A percentile compares a stretch with the other conserved stretches of the same genome.
phyloP scores from a whole-genome alignment of 1,139 yeast species.

The Wickerhamomyces sp. region DNA sequence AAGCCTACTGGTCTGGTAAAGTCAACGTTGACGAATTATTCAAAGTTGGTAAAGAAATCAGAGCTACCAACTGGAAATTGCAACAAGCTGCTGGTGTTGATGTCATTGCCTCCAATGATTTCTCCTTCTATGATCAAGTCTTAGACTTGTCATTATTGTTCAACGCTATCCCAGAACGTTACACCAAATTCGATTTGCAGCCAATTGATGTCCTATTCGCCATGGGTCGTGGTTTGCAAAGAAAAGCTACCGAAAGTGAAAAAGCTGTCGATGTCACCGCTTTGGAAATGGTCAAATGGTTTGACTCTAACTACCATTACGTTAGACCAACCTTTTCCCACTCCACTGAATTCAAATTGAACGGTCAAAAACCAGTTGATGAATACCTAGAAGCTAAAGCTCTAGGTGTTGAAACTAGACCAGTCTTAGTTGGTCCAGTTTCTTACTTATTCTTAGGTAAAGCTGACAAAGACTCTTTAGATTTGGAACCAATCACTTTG shows the following conservation, averaged over 20 bases:
- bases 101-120: conserved; percentile 94
- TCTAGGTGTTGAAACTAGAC: conserved; percentile 94
- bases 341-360: conserved; percentile 92
- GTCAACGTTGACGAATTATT: conserved; percentile 80
- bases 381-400: conserved; percentile 98
- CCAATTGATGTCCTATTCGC: conserved; percentile 93
- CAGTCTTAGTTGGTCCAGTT: conserved; percentile 94
- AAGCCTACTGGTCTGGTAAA: conserved; percentile 98
- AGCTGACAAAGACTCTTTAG: conserved; percentile 96
- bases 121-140: conserved; percentile 97
- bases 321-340: conserved; percentile 98
- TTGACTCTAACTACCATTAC: conserved; percentile 98
- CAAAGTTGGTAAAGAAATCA: conserved; percentile 90
- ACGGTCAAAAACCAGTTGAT: conserved; percentile 93
- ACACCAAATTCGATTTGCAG: conserved; percentile 85
- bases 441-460: conserved; percentile 94
- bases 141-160: conserved; percentile 87
- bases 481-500: conserved; percentile 86
- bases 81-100: conserved; percentile 98
- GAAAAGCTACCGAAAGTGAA: conserved; percentile 83
- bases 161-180: conserved; percentile 96
- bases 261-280: conserved; percentile 98
- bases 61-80: conserved; percentile 96
- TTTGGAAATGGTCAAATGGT: conserved; percentile 99
- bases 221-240: conserved; percentile 99